Conservation (phyloP, 768 basidiomycete genomes). For the Arthromyces matolae region DNA sequence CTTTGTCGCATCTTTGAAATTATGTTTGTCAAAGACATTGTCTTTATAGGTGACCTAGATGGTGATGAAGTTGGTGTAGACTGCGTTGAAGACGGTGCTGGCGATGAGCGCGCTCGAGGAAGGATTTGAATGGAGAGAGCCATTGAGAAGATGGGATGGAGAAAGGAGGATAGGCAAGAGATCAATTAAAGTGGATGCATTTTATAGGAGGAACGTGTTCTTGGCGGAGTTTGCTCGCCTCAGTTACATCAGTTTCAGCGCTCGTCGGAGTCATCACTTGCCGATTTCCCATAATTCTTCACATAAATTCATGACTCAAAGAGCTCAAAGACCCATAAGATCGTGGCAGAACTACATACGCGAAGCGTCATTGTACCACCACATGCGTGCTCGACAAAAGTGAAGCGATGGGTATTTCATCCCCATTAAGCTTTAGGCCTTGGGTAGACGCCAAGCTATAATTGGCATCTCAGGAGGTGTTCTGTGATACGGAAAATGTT, state of each 20-base stretch:
- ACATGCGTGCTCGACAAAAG: no score
- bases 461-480: no score
- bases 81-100: conserved; percentile 5
- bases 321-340: not conserved
- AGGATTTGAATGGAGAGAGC: not conserved
- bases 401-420: no score
- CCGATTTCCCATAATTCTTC: not conserved
- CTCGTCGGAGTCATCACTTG: conserved; percentile 5
- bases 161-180: not conserved
- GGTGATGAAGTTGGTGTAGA: conserved; percentile 13
- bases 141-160: not conserved
- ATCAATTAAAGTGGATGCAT: not conserved
- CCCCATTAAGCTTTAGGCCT: no score
- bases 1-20: conserved; percentile 51
- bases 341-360: not conserved
- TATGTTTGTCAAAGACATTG: conserved; percentile 34
- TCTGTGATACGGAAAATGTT: no score
- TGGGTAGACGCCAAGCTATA: no score
- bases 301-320: not conserved
- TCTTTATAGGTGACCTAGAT: conserved; percentile 16
- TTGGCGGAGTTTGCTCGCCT: conserved; percentile 12
- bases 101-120: conserved; percentile 7
- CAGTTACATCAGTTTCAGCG: conserved; percentile 14
- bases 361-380: no score
- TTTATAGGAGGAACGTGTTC: conserved; percentile 13